Evolutionary conservation across 164 flowering plant genomes (phyloP), one percentile per base, ranked within the genome.

Genomic region (Vitis rotundifolia): DNA sequence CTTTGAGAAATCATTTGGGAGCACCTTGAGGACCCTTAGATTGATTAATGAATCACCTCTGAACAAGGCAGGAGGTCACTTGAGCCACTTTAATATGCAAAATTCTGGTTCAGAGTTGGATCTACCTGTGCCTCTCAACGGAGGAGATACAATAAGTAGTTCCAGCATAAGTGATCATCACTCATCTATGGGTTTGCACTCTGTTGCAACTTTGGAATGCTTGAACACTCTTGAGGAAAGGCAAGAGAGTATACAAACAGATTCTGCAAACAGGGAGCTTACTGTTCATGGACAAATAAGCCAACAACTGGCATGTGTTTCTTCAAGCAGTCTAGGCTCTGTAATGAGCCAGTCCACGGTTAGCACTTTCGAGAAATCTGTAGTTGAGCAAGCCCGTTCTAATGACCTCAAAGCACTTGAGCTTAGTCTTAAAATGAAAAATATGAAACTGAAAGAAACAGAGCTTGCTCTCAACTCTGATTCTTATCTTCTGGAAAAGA

Each of bases 1-100:
- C 79, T 93, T 96, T 74, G 95, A 89, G 73, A 82, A 77, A 74
- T 91, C 97, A 69, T 96, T 93, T 73, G 79, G 80, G 51, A 89
- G 91, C 80, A 93, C 97, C 11, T 79, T 96, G 73, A 86, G 84
- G 80, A 93, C 97, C 61, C 83, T 91, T 61, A 81, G 79, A 71
- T 70, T 79, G 80, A 78, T 92, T 70, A 84, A 77, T 70, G 84
- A 77, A 18, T 76, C 86, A 49, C 68, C 76, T 3, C 26, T 62
- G 54, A 72, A 64, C 56, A 69, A 28, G 18, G 80, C 44, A 65
- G 63, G 55, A 60, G 28, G 52, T 60, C 52, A 31, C 47, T 56
- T 52, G 18, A 62, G 57, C 59, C 2, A 49, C 31, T 44, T 8
- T 11, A 51, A 63, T 11, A 3, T 16, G 29, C 65, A 66, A 58